phyloP scores from a whole-genome alignment of 2,329 filamentous ascomycete species.

The Microascus cirrosus region DNA sequence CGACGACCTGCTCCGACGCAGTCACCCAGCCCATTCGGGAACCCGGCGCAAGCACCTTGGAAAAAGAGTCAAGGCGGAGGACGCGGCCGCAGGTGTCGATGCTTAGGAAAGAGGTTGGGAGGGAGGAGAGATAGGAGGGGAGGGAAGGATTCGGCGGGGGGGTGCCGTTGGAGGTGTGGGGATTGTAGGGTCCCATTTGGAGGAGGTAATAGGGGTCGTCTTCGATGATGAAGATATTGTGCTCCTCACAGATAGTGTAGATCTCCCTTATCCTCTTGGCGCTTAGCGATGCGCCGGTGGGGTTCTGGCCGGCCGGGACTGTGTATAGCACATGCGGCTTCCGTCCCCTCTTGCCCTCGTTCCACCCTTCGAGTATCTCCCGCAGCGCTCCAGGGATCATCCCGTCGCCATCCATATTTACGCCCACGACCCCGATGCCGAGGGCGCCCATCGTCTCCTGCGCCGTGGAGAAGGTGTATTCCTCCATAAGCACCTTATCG shows the following conservation, averaged over 20 bases:
- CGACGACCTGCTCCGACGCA: conserved; percentile 71
- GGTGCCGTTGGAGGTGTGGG: conserved; percentile 48
- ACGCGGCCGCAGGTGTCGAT: conserved; percentile 82
- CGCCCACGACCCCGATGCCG: conserved; percentile 38
- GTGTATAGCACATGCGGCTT: conserved; percentile 49
- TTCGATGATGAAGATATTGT: conserved; percentile 79
- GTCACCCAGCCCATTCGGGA: conserved; percentile 82
- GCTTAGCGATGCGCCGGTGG: conserved; percentile 75
- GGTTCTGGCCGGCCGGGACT: conserved; percentile 74
- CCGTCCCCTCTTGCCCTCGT: conserved; percentile 27
- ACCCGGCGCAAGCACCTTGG: conserved; percentile 79
- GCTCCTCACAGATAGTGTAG: conserved; percentile 69
- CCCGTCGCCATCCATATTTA: conserved; percentile 40
- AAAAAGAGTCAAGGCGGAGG: conserved; percentile 84
- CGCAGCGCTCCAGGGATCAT: conserved; percentile 41
- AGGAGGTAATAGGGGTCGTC: conserved; percentile 94
- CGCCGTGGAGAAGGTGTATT: conserved; percentile 78
- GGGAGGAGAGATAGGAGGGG: conserved; percentile 57
- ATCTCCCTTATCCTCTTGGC: conserved; percentile 55
- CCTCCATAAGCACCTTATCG: conserved; percentile 75
- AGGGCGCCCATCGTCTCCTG: conserved; percentile 46
- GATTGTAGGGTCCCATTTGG: conserved; percentile 69
- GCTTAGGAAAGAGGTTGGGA: conserved; percentile 59
- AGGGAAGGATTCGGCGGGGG: conserved; percentile 46
- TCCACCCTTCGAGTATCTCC: conserved; percentile 37